phyloP scores from a whole-genome alignment of 108 stramenopile species.

The Poteriospumella lacustris region DNA sequence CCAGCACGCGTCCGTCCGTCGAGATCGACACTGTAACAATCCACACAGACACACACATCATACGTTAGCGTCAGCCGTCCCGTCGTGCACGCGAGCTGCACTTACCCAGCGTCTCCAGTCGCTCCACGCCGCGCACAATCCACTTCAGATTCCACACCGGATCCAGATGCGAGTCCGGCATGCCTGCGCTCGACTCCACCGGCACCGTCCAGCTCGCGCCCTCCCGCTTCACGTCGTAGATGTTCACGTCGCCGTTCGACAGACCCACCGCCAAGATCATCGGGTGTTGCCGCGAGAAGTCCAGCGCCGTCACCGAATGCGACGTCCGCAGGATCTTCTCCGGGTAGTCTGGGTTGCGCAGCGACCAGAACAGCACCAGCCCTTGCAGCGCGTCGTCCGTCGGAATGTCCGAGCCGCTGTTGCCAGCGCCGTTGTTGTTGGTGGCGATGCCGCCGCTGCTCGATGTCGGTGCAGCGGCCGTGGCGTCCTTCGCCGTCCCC shows the following conservation, averaged over 20 bases:
- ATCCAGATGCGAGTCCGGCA: conserved; percentile 47
- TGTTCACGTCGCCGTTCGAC: conserved; percentile 54
- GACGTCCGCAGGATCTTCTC: conserved; percentile 47
- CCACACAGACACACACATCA: no score
- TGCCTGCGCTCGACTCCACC: conserved; percentile 41
- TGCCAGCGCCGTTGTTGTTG: neutral
- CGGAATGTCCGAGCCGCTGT: neutral
- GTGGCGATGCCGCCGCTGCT: no score
- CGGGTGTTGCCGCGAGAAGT: conserved; percentile 44
- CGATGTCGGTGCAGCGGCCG: no score
- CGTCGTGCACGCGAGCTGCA: no score
- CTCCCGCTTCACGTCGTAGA: conserved; percentile 49
- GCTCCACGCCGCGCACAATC: conserved; percentile 53
- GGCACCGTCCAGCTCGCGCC: conserved; percentile 32
- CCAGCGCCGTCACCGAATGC: conserved; percentile 46
- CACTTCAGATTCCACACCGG: conserved; percentile 63
- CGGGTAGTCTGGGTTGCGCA: conserved; percentile 55
- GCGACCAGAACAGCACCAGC: conserved; percentile 55
- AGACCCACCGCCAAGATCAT: conserved; percentile 55
- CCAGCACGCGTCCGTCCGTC: conserved; percentile 58
- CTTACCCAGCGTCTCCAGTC: conserved; percentile 49
- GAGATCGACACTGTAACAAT: conserved; percentile 56
- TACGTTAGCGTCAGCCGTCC: no score
- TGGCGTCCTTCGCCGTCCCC: no score
- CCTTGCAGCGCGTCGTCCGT: conserved; percentile 20